Percentiles rank a stretch among this genome's conserved stretches.
Conservation (phyloP, 768 basidiomycete species). For the Lactarius hatsudake region DNA sequence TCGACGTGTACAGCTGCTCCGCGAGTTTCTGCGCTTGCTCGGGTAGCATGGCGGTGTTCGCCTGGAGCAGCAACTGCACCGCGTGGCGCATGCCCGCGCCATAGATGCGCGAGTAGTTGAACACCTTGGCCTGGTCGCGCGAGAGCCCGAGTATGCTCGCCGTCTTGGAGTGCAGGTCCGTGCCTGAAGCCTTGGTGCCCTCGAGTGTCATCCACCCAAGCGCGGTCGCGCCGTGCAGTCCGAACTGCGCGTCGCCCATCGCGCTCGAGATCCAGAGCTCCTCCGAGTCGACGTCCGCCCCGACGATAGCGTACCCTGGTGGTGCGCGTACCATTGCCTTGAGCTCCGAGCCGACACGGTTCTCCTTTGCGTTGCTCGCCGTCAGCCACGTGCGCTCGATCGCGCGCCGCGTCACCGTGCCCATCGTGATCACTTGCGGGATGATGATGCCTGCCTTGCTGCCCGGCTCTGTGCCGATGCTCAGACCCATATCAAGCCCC, state of each 20-base stretch:
- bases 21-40: slow-evolving; percentile 80
- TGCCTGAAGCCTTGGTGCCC: slow-evolving; percentile 91
- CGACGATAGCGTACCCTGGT: slow-evolving; percentile 89
- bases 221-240: slow-evolving; percentile 92
- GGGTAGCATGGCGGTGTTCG: slow-evolving; percentile 73
- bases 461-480: slow-evolving; percentile 25
- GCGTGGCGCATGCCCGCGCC: slow-evolving; percentile 98
- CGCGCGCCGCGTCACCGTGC: slow-evolving; percentile 94
- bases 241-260: slow-evolving; percentile 98
- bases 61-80: slow-evolving; percentile 79
- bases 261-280: slow-evolving; percentile 99
- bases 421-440: slow-evolving; percentile 97
- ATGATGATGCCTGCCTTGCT: slow-evolving; percentile 87
- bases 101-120: slow-evolving; percentile 98
- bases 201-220: slow-evolving; percentile 99
- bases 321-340: slow-evolving; percentile 98
- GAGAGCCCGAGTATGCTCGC: slow-evolving; percentile 90
- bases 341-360: slow-evolving; percentile 96
- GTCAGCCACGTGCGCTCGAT: slow-evolving; percentile 99
- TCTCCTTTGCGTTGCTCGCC: slow-evolving; percentile 96
- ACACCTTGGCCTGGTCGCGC: slow-evolving; percentile 93
- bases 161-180: slow-evolving; percentile 96
- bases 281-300: slow-evolving; percentile 98
- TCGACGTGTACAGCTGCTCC: slow-evolving; percentile 82
- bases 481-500: slow-evolving; percentile 52